These are phyloP conservation scores for Pulveroboletus ravenelii DNA, from an alignment of 768 basidiomycete species.

Conservation along the genomic window DNA sequence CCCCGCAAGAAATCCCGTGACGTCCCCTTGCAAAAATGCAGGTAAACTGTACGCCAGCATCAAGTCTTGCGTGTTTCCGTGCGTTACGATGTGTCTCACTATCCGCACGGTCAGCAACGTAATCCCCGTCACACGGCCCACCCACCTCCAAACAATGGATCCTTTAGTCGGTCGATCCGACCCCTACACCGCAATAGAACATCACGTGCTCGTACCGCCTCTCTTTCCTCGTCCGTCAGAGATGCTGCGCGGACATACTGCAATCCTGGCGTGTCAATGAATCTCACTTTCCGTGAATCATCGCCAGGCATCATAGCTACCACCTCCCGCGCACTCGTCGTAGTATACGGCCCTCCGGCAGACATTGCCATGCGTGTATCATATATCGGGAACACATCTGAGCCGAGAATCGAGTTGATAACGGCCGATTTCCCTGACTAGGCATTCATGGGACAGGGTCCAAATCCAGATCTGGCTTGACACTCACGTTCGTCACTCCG, in stretches of 20 bases:
- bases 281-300: slow-evolving; percentile 39
- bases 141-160: slow-evolving; percentile 67
- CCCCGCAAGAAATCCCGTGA: slow-evolving; percentile 67
- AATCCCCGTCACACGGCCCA: slow-evolving; percentile 7
- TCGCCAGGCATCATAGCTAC: slow-evolving; percentile 43
- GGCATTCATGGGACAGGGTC: slow-evolving; percentile 6
- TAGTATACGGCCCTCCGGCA: slow-evolving; percentile 57
- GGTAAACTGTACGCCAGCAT: slow-evolving; percentile 87
- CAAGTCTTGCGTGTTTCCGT: slow-evolving; percentile 72
- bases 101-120: slow-evolving; percentile 13
- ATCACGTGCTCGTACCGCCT: slow-evolving; percentile 48
- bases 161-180: slow-evolving; percentile 80
- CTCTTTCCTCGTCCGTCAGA: slow-evolving; percentile 29
- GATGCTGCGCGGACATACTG: slow-evolving; percentile 39
- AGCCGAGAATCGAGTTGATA: slow-evolving; percentile 69
- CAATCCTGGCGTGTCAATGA: slow-evolving; percentile 90
- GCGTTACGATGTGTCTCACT: slow-evolving; percentile 68
- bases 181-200: slow-evolving; percentile 77
- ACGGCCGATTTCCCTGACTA: slow-evolving; percentile 83
- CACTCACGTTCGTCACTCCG: slow-evolving; percentile 76
- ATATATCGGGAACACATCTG: slow-evolving; percentile 53
- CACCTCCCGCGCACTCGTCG: slow-evolving; percentile 66
- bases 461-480: background rate
- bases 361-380: slow-evolving; percentile 40
- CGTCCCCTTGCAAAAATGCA: slow-evolving; percentile 66